These are phyloP conservation scores for Zygoascus bituminiphila DNA, from an alignment of 805 yeast genomes.

Conservation along the genomic window DNA sequence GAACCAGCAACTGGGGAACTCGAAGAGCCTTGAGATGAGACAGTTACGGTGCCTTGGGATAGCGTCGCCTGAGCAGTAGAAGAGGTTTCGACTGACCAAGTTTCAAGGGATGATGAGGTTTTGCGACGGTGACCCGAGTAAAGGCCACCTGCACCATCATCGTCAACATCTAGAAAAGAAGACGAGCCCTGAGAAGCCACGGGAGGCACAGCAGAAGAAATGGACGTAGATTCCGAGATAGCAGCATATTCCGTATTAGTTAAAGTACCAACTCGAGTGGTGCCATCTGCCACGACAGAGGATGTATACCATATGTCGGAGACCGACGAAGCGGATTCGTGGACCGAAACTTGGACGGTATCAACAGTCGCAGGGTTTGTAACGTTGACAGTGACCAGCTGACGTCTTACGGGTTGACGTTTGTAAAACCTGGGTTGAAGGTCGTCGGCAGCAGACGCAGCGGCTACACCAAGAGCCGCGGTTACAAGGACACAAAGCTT, in stretches of 20 bases:
- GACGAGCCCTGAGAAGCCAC: neutral
- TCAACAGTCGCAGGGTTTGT: constrained; percentile 6
- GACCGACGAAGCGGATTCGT: neutral
- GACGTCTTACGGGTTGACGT: constrained; percentile 14
- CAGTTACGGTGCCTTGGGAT: too few relatives aligned
- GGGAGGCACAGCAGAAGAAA: neutral
- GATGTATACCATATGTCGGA: neutral
- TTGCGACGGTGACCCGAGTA: neutral
- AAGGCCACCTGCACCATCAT: neutral
- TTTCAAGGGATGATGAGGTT: neutral
- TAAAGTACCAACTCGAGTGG: neutral
- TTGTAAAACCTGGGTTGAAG: constrained; percentile 13
- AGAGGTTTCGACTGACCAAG: too few relatives aligned
- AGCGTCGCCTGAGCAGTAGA: too few relatives aligned
- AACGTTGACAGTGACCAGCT: constrained; percentile 14
- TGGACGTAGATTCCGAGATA: too few relatives aligned
- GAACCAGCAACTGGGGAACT: neutral
- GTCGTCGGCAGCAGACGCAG: constrained; percentile 6
- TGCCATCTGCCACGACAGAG: neutral
- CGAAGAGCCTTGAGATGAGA: too few relatives aligned
- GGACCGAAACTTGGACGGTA: neutral
- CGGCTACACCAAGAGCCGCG: neutral
- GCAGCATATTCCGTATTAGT: neutral
- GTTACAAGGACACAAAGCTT: neutral
- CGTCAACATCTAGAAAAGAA: neutral